A percentile compares a stretch with the other conserved stretches of the same genome.
Conservation (phyloP, 2,329 filamentous ascomycete genomes). For the Chaetomiaceae sp. region DNA sequence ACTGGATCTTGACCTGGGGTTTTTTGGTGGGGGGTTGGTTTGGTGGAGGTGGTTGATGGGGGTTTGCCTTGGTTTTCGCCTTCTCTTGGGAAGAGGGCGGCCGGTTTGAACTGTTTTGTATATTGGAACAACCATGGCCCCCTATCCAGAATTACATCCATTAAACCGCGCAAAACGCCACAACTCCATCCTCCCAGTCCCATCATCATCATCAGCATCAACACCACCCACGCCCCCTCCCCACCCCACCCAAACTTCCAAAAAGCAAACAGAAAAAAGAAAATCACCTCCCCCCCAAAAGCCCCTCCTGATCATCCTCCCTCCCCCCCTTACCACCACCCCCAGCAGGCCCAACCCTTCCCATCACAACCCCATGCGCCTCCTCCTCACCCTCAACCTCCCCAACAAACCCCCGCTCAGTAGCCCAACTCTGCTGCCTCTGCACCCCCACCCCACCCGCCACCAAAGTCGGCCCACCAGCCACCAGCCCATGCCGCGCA, state of each 20-base stretch:
- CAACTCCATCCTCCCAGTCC: too few relatives aligned
- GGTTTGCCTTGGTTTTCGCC: too few relatives aligned
- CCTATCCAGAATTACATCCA: too few relatives aligned
- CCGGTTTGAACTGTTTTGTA: too few relatives aligned
- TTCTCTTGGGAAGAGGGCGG: too few relatives aligned
- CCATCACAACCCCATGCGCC: neutral
- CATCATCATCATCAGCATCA: too few relatives aligned
- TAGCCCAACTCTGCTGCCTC: constrained; percentile 22
- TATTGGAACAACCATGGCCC: too few relatives aligned
- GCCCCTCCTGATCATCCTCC: constrained; percentile 11
- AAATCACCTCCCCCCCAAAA: constrained; percentile 7
- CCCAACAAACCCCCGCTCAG: constrained; percentile 15
- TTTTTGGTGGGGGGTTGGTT: too few relatives aligned
- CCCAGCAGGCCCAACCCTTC: neutral
- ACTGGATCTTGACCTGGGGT: neutral
- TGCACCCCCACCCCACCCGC: constrained; percentile 14
- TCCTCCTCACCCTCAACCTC: constrained; percentile 15
- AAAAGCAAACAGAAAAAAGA: too few relatives aligned
- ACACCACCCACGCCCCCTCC: neutral
- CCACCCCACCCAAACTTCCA: too few relatives aligned
- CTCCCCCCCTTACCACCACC: neutral
- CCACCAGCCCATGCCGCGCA: constrained; percentile 4
- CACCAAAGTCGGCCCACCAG: constrained; percentile 3
- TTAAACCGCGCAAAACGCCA: too few relatives aligned
- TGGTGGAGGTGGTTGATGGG: too few relatives aligned